Evolutionary conservation across 768 basidiomycete species (phyloP), one percentile per base, ranked within the genome.

Genomic region (Gymnopilus junonius): DNA sequence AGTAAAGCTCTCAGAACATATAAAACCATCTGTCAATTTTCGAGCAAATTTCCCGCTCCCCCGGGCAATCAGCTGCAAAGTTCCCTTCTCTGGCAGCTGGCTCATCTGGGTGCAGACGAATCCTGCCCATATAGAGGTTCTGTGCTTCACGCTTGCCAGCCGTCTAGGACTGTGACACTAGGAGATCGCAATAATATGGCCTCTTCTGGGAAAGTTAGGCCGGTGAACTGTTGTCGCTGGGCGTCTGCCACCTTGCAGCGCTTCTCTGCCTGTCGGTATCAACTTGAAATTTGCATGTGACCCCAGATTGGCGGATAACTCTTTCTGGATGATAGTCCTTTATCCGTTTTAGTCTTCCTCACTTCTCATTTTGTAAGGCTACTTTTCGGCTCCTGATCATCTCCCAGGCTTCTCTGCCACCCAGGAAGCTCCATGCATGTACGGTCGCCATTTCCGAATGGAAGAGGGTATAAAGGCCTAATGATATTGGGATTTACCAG

Each of bases 321-420:
- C 42, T 61, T 61, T 61, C 50, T 21, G 59, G 59, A 55, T 55
- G 39, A 61, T 54, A 61, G 51, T 61, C 21, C 50, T 55, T 51
- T 51, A 23, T 61, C 59, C 59, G 11, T 32, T 51, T 55, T 54
- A 55, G 59, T 61, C 51, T 43, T 51, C 42, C 29, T 10, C 29
- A 14, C 32, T 54, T 55, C 14, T 25, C 42, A 43, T 53, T 42
- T 54, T 31, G 59, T 45, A 43, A 61, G 51, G 40, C 51, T 61
- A 35, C 32, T 42, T 42, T 48, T 34, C 43, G 54, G 55, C 29
- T 56, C 45, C 27, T 62, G 54, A 62, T 62, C 61, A 55, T 62
- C 54, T 37, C 25, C 42, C 45, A 55, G 32, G 61, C 61, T 62
- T 62, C 61, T 62, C 29, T 45, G 53, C 48, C 48, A 51, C 29